These are phyloP conservation scores for Coniochaeta pulveracea DNA, from an alignment of 2,329 filamentous ascomycete genomes.

Conservation along the genomic window DNA sequence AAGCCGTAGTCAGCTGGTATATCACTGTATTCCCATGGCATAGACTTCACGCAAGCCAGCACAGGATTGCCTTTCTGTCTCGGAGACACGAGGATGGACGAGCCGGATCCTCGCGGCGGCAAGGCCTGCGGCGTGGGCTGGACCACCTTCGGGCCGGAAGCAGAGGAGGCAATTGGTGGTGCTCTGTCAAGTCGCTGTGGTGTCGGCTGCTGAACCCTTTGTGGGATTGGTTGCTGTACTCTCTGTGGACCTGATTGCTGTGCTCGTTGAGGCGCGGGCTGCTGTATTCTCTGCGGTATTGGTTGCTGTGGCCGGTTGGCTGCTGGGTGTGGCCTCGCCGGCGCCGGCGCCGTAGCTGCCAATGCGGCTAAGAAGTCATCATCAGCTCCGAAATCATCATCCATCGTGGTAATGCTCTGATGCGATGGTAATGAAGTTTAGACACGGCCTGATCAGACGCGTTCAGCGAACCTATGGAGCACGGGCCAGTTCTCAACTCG, in stretches of 20 bases:
- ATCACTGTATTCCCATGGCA: slow-evolving; percentile 94
- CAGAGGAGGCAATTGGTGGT: slow-evolving; percentile 27
- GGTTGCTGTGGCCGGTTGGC: slow-evolving; percentile 24
- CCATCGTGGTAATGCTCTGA: slow-evolving; percentile 17
- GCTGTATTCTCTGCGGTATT: slow-evolving; percentile 29
- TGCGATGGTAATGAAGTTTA: background rate
- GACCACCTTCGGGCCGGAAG: slow-evolving; percentile 47
- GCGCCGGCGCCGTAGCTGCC: slow-evolving; percentile 31
- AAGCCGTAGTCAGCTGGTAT: slow-evolving; percentile 92
- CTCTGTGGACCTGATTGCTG: too few relatives aligned
- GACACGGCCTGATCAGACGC: too few relatives aligned
- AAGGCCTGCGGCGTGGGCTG: slow-evolving; percentile 87
- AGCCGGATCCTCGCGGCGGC: slow-evolving; percentile 51
- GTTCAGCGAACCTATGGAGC: too few relatives aligned
- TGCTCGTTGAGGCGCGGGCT: slow-evolving; percentile 42
- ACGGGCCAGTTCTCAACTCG: too few relatives aligned
- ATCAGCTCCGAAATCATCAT: slow-evolving; percentile 47
- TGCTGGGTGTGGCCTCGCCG: slow-evolving; percentile 12
- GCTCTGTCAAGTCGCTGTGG: slow-evolving; percentile 45
- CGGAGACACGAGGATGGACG: slow-evolving; percentile 78
- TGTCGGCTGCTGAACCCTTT: slow-evolving; percentile 32
- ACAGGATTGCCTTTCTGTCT: slow-evolving; percentile 94
- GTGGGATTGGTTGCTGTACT: slow-evolving; percentile 30
- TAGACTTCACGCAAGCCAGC: slow-evolving; percentile 65
- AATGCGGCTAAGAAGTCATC: slow-evolving; percentile 45